Evolutionary conservation across 2,329 filamentous ascomycete genomes (phyloP), one percentile per base, ranked within the genome.

Genomic region (Claviceps sp.): DNA sequence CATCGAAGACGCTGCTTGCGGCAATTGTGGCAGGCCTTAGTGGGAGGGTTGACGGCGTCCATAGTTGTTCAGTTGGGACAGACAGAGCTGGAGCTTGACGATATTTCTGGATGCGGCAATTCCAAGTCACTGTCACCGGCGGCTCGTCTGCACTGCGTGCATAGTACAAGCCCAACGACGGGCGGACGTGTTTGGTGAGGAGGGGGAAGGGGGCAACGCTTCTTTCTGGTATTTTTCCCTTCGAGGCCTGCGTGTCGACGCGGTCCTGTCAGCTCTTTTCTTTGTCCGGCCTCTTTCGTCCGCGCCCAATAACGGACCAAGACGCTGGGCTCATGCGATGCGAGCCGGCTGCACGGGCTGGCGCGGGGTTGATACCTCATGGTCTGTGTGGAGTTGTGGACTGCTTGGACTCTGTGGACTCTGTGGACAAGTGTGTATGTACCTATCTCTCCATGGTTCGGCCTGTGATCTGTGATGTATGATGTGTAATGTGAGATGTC

Each of bases 1-100:
- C 75, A 78, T 56, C 73, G 73, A 61, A 76, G 71, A 51, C 75
- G 70, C 54, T 70, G 70, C 50, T 73, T 72, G 49, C 75, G 71
- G 61, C 75, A 78, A 64, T 76, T 78, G 65, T 78, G 75, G 60
- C 75, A 78, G 44, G 66, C 61, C 56, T 68, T 68, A 49, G 58
- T 59, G 54, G 62, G 62, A 56, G 54, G 54, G 50, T 59, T 52
- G 49, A 51, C 43, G 45, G 44, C 36, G 49, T 44, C 46, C 49
- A 51, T 51, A n/a, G 43, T 51, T 47, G 40, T 13, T 23, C 26
- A 47, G 22, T 40, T 39, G 3, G 49, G 49, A 39, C 40, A 44
- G 43, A 34, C 29, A 11, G 29, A 34, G 9, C 29, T 11, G 29
- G 29, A 22, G 22, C 26, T 51, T 36, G 49, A 51, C 37, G 23